Conservation (phyloP, 768 basidiomycete species). For the Suillus ampliporus region DNA sequence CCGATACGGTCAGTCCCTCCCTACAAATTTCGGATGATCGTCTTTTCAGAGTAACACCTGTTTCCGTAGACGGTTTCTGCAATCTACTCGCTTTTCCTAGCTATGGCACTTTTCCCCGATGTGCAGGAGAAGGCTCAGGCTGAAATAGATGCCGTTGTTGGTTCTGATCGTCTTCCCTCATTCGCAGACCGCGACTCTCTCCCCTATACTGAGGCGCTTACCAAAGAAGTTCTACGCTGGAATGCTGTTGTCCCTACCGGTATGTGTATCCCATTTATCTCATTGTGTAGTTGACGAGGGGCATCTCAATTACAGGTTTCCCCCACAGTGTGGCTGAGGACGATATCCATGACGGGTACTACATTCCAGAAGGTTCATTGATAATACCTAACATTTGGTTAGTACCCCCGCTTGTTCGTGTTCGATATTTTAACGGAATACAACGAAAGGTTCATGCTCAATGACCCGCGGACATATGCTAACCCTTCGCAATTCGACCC, state of each 20-base stretch:
- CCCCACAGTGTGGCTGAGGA: constrained; percentile 19
- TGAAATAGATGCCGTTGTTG: no score
- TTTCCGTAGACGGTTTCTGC: constrained; percentile 27
- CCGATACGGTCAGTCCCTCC: constrained; percentile 22
- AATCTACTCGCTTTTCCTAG: constrained; percentile 38
- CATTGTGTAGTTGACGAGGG: no score
- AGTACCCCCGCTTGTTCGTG: not conserved
- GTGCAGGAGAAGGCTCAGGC: no score
- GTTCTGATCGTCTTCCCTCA: no score
- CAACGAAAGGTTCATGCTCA: constrained; percentile 31
- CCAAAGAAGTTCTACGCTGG: constrained; percentile 22
- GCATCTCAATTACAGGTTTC: no score
- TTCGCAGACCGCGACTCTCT: no score
- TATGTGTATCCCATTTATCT: no score
- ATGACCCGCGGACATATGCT: constrained; percentile 33
- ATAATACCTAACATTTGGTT: constrained; percentile 43
- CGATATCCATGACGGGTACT: constrained; percentile 24
- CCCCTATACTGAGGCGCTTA: not conserved
- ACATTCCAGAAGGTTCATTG: constrained; percentile 39
- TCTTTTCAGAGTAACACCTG: not conserved
- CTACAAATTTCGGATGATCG: not conserved
- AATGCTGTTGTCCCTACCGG: constrained; percentile 1
- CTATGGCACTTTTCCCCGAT: constrained; percentile 24
- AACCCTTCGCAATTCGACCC: constrained; percentile 35
- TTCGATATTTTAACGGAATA: not conserved